phyloP scores from a whole-genome alignment of 2,329 filamentous ascomycete genomes.

The Tolypocladium paradoxum region DNA sequence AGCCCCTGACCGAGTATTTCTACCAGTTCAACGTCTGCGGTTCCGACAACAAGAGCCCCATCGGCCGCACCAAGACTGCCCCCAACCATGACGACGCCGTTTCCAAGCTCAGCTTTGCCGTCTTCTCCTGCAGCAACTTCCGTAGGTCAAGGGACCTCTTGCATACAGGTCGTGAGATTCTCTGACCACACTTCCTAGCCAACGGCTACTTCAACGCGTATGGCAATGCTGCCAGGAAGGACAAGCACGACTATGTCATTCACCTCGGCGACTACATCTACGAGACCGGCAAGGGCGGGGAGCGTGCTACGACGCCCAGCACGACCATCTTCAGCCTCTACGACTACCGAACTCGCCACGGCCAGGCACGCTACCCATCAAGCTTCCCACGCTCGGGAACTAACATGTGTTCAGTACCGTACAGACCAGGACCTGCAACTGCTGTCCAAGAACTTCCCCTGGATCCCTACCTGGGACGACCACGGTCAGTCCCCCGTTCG shows the following conservation, averaged over 20 bases:
- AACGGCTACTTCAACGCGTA: constrained; percentile 49
- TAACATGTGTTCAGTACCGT: constrained; percentile 20
- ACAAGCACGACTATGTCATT: constrained; percentile 48
- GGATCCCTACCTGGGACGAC: constrained; percentile 36
- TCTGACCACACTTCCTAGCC: constrained; percentile 4
- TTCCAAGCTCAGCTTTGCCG: constrained; percentile 47
- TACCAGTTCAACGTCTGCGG: constrained; percentile 62
- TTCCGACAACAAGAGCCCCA: constrained; percentile 47
- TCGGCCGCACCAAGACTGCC: constrained; percentile 62
- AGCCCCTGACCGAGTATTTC: constrained; percentile 54
- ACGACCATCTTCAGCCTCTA: constrained; percentile 22
- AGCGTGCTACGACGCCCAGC: constrained; percentile 17
- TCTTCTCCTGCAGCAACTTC: constrained; percentile 64
- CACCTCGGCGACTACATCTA: constrained; percentile 56
- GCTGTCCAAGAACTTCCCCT: constrained; percentile 28
- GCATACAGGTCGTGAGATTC: neutral
- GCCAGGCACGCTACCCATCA: constrained; percentile 14
- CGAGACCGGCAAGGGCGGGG: constrained; percentile 31
- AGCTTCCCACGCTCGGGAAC: too few relatives aligned
- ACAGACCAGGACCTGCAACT: constrained; percentile 30
- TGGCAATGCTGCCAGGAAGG: constrained; percentile 47
- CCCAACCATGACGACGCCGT: constrained; percentile 46
- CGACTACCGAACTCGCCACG: constrained; percentile 32
- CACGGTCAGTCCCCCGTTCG: constrained; percentile 28
- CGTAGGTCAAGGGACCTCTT: constrained; percentile 25